Evolutionary conservation across 2,329 filamentous ascomycete genomes (phyloP).

Genomic region (Magnaporthiopsis poae): DNA sequence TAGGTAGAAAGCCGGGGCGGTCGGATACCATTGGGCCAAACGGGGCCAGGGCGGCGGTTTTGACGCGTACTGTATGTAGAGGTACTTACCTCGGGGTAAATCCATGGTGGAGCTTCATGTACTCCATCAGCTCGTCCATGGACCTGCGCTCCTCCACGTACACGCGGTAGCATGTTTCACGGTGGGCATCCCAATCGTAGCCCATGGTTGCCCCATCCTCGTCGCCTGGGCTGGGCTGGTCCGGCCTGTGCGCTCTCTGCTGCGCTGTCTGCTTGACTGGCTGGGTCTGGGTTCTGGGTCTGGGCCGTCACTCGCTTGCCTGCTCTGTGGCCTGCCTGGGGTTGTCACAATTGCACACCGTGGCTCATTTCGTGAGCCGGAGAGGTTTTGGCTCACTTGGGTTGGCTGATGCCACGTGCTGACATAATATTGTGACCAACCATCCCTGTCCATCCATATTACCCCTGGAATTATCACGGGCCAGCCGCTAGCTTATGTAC

Average conservation of each 20-base stretch:
- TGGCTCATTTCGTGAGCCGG: neutral
- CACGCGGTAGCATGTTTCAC: slow-evolving; percentile 42
- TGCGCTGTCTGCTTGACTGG: neutral
- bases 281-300: neutral
- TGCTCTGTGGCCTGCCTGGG: neutral
- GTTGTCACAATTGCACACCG: neutral
- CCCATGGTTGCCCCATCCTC: slow-evolving; percentile 25
- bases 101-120: slow-evolving; percentile 53
- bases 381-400: neutral
- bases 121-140: slow-evolving; percentile 64
- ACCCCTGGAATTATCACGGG: too few species aligned
- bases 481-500: too few species aligned
- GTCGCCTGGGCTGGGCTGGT: neutral
- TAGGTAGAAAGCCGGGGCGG: neutral
- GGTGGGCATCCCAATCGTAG: slow-evolving; percentile 37
- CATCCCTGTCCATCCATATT: too few species aligned
- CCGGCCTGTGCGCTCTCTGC: neutral
- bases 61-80: too few species aligned
- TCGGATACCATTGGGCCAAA: neutral
- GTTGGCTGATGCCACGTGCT: neutral
- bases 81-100: slow-evolving; percentile 59
- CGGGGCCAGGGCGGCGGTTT: neutral
- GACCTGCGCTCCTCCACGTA: slow-evolving; percentile 69
- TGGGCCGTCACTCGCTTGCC: neutral
- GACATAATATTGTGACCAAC: neutral